These are phyloP conservation scores for Ogataea ramenticola DNA, from an alignment of 805 yeast genomes.

Conservation along the genomic window DNA sequence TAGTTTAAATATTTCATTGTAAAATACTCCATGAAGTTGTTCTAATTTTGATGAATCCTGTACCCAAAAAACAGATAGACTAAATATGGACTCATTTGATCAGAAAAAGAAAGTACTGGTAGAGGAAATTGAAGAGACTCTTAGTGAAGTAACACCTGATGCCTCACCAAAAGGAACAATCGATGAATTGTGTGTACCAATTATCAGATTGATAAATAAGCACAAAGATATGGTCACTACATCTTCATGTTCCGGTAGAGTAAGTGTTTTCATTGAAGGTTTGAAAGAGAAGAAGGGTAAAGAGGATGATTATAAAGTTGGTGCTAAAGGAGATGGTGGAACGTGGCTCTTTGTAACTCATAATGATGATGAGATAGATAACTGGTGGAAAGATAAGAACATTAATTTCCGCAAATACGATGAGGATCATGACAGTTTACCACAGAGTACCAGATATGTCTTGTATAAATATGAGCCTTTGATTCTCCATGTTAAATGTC, in stretches of 20 bases:
- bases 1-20: no score
- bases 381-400: conserved; percentile 37
- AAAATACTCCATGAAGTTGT: no score
- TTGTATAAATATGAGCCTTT: conserved; percentile 80
- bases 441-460: conserved; percentile 39
- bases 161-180: conserved; percentile 85
- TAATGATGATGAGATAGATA: conserved; percentile 36
- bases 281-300: conserved; percentile 28
- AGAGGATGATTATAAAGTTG: conserved; percentile 34
- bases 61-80: no score
- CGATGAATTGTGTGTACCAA: conserved; percentile 67
- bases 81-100: conserved; percentile 48
- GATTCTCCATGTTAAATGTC: conserved; percentile 76
- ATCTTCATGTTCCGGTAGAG: conserved; percentile 83
- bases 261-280: conserved; percentile 78
- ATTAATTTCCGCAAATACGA: conserved; percentile 14
- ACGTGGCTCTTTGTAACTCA: conserved; percentile 80
- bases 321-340: conserved; percentile 85
- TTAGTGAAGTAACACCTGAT: conserved; percentile 39
- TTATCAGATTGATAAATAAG: conserved; percentile 59
- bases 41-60: no score
- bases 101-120: conserved; percentile 56
- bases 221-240: conserved; percentile 72
- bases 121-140: conserved; percentile 40
- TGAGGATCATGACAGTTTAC: neutral